These are phyloP conservation scores for Kalanchoe fedtschenkoi DNA, from an alignment of 164 flowering plant species.

Conservation along the genomic window DNA sequence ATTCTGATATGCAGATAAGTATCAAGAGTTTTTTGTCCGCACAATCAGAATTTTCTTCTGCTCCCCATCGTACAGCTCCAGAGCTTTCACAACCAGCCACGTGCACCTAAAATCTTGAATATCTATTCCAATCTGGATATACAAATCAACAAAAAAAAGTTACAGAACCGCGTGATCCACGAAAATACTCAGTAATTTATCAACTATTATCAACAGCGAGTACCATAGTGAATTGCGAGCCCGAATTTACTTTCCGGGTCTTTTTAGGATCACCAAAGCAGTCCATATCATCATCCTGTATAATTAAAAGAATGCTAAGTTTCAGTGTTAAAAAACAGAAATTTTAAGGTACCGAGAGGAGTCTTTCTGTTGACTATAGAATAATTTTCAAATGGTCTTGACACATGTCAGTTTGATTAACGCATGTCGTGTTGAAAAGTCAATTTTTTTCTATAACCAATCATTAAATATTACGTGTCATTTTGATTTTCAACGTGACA, in stretches of 20 bases:
- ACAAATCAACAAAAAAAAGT: conserved; percentile 5
- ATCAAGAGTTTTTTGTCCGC: conserved; percentile 15
- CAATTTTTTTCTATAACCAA: too few species aligned
- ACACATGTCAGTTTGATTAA: too few species aligned
- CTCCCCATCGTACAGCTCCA: conserved; percentile 57
- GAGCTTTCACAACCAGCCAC: conserved; percentile 96
- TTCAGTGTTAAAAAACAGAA: too few species aligned
- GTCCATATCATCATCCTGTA: conserved; percentile 87
- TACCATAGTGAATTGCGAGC: too few species aligned
- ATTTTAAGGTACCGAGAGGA: too few species aligned
- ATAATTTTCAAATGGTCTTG: too few species aligned
- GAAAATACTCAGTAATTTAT: background rate
- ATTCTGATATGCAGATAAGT: too few species aligned
- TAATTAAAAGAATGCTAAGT: background rate
- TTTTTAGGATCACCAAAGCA: conserved; percentile 74
- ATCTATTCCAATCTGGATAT: conserved; percentile 83
- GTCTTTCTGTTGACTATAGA: too few species aligned
- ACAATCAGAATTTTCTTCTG: conserved; percentile 68
- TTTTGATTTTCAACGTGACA: too few species aligned
- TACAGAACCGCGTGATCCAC: too few species aligned
- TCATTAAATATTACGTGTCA: too few species aligned
- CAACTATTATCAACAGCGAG: background rate
- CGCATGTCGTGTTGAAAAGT: too few species aligned
- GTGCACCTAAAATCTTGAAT: conserved; percentile 98
- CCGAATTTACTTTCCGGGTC: conserved; percentile 71